Base-by-base conservation (phyloP, 2,329 filamentous ascomycete species). In the Fusarium verticillioides region DNA sequence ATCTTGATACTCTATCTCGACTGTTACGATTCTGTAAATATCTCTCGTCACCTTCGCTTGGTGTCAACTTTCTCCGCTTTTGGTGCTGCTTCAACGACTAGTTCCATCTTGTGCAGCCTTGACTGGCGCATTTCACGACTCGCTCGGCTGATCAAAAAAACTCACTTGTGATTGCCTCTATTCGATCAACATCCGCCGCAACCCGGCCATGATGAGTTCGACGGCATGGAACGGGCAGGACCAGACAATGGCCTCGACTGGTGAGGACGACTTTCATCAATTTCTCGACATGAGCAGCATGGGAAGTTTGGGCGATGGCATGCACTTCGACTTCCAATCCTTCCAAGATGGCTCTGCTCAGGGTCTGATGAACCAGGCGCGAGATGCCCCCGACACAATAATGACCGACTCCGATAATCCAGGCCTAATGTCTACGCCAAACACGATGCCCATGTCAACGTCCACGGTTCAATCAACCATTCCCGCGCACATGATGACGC, bases 221-320 rank as follows among this genome's bases (percentile, higher is more conserved):
- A 81, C 83, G 63, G 79, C 81, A 70, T 91, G 89, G 90, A 86
- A 87, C 74, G 84, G 85, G 56, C 86, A 89, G 78, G 88, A 90
- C 75, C 87, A 89, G 76, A 83, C 84, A 66, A 83, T 90, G 80
- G 83, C 86, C 34, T 79, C 85, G 16, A 75, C 84, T 10, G 79
- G 84, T 57, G 89, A 91, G 53, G 89, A 91, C 79, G 89, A 91
- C 43, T 91, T 92, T 78, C 86, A 90, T 72, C 89, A 91, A 74
- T 91, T 91, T 66, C 84, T 92, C 69, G 87, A 91, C 73, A 88
- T 92, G 84, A 87, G 85, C 64, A 82, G 82, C 75, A 89, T 91
- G 83, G 84, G 84, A 36, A 85, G 81, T 69, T 81, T 91, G 65
- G 80, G 81, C 69, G 88, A 90, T 62, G 82, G 83, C 59, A 84